A percentile compares a stretch with the other conserved stretches of the same genome.
These are phyloP conservation scores for Colletotrichum zoysiae DNA, from an alignment of 2,329 filamentous ascomycete genomes.

Conservation along the genomic window DNA sequence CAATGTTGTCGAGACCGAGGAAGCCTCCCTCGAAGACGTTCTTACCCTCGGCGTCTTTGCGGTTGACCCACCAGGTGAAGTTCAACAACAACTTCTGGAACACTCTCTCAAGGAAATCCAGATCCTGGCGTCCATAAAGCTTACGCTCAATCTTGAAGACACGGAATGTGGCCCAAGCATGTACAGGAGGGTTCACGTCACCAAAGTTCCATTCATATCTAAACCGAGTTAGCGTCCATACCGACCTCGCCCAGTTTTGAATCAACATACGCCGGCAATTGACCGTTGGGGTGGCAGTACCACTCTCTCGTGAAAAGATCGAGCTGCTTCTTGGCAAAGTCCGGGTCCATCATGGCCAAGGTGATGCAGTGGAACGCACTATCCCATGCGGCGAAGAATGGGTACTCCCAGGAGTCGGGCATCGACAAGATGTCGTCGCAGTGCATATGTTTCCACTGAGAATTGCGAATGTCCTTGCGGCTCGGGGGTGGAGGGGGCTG, in stretches of 20 bases:
- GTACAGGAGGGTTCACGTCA: conserved; percentile 95
- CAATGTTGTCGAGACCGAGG: conserved; percentile 95
- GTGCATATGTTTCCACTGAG: conserved; percentile 94
- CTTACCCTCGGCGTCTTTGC: conserved; percentile 93
- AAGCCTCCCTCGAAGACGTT: conserved; percentile 98
- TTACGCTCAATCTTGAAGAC: conserved; percentile 99
- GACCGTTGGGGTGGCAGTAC: conserved; percentile 99
- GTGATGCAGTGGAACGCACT: conserved; percentile 97
- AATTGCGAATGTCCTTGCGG: conserved; percentile 85
- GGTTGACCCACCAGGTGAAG: conserved; percentile 99
- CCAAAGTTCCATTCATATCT: conserved; percentile 96
- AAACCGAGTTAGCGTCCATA: conserved; percentile 41
- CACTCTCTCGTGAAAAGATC: conserved; percentile 96
- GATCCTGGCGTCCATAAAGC: conserved; percentile 92
- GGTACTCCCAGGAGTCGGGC: conserved; percentile 99
- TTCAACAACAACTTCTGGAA: conserved; percentile 97
- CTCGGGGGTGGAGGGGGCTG: conserved; percentile 87
- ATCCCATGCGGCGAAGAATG: conserved; percentile 98
- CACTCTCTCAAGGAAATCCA: conserved; percentile 95
- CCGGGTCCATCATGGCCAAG: conserved; percentile 95
- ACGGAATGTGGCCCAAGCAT: conserved; percentile 95
- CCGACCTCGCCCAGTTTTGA: neutral
- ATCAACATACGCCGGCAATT: conserved; percentile 81
- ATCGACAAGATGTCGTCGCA: conserved; percentile 96
- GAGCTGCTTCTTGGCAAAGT: conserved; percentile 98